Conservation (phyloP, 176 grass and related monocot species). For the Oryza rufipogon region DNA sequence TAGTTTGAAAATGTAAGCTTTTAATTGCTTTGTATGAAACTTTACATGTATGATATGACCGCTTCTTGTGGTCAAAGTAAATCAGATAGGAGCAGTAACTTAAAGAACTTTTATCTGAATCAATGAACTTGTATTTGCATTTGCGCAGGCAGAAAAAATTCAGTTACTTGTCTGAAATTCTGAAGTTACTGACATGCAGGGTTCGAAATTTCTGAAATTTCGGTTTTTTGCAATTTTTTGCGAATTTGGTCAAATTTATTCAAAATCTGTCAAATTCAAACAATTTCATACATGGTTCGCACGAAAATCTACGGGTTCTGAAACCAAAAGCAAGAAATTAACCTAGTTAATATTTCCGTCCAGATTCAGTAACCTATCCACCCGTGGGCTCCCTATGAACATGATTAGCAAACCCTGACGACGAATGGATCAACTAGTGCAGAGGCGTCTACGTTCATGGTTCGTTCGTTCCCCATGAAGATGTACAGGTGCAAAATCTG, state of each 20-base stretch:
- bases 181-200: neutral
- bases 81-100: neutral
- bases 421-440: neutral
- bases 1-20: neutral
- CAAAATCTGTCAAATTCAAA: no score
- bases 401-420: neutral
- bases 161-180: neutral
- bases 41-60: neutral
- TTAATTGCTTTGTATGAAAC: neutral
- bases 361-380: constrained; percentile 24
- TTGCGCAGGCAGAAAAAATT: neutral
- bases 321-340: constrained; percentile 1
- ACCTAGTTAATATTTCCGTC: constrained; percentile 24
- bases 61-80: neutral
- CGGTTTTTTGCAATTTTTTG: no score
- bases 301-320: neutral
- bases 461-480: neutral
- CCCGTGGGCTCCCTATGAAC: neutral
- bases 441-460: neutral
- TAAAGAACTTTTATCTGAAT: neutral
- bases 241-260: no score
- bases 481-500: neutral
- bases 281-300: neutral
- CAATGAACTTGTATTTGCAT: neutral
- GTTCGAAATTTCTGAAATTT: no score